Conservation (phyloP, 345 rosid genomes). For the Turritis glabra region DNA sequence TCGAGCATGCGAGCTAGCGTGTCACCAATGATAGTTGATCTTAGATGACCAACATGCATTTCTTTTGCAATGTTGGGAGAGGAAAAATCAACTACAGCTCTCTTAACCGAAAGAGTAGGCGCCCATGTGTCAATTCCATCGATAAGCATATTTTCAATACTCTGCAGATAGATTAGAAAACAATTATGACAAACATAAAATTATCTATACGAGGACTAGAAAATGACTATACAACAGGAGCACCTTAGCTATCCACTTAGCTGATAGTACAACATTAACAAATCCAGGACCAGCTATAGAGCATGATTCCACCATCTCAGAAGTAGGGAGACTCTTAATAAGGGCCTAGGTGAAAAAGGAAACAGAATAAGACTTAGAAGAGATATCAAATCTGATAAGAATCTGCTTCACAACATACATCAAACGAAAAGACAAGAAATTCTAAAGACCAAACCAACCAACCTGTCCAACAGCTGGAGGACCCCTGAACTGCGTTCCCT, state of each 20-base stretch:
- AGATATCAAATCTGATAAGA: background rate
- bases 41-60: constrained; percentile 88
- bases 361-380: background rate
- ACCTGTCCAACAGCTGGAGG: constrained; percentile 87
- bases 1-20: constrained; percentile 88
- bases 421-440: background rate
- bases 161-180: constrained; percentile 42
- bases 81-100: constrained; percentile 84
- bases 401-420: background rate
- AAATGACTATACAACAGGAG: background rate
- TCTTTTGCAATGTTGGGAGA: constrained; percentile 92
- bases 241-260: constrained; percentile 74
- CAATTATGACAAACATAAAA: background rate
- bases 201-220: background rate
- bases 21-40: constrained; percentile 92
- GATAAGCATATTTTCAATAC: constrained; percentile 66
- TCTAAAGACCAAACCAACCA: background rate
- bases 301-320: constrained; percentile 70
- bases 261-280: constrained; percentile 66
- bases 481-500: constrained; percentile 47
- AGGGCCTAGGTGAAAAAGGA: constrained; percentile 49
- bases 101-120: constrained; percentile 54
- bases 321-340: constrained; percentile 58
- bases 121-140: constrained; percentile 77
- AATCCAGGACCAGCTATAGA: constrained; percentile 84